These are phyloP conservation scores for Fusarium sp. DNA, from an alignment of 2,329 filamentous ascomycete species.

Conservation along the genomic window DNA sequence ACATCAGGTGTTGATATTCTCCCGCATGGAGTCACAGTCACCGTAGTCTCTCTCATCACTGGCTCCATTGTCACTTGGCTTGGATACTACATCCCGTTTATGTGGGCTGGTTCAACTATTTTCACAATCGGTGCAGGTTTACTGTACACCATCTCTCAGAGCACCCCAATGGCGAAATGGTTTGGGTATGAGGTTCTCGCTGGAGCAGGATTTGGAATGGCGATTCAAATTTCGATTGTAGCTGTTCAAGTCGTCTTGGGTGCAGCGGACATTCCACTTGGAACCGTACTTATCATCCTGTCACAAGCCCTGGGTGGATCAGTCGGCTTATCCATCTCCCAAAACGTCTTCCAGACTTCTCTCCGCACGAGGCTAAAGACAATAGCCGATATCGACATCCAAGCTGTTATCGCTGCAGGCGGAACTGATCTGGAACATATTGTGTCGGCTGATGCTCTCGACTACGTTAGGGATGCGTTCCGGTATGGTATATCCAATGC, in stretches of 20 bases:
- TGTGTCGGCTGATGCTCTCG: slow-evolving; percentile 16
- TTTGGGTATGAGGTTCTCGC: slow-evolving; percentile 59
- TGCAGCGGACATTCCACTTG: slow-evolving; percentile 57
- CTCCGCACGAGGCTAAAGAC: slow-evolving; percentile 8
- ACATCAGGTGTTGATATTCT: slow-evolving; percentile 37
- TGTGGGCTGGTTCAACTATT: slow-evolving; percentile 35
- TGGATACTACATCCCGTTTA: slow-evolving; percentile 39
- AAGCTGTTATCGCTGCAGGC: slow-evolving; percentile 28
- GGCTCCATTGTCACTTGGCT: slow-evolving; percentile 25
- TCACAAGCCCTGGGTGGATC: slow-evolving; percentile 59
- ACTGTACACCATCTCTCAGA: slow-evolving; percentile 41
- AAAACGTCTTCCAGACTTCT: slow-evolving; percentile 39
- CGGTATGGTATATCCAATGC: slow-evolving; percentile 29
- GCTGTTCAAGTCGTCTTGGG: slow-evolving; percentile 58
- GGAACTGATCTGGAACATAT: slow-evolving; percentile 26
- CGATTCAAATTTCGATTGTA: slow-evolving; percentile 58
- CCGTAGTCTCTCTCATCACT: slow-evolving; percentile 23
- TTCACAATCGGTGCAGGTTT: slow-evolving; percentile 35
- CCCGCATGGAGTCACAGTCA: slow-evolving; percentile 33
- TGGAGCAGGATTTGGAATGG: slow-evolving; percentile 57
- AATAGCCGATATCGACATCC: slow-evolving; percentile 19
- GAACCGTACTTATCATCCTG: slow-evolving; percentile 59
- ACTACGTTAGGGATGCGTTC: slow-evolving; percentile 31
- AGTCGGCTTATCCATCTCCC: slow-evolving; percentile 36
- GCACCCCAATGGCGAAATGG: slow-evolving; percentile 54